Base-by-base conservation (phyloP, 1,284 basidiomycete species). In the Microbotryum silenes-acaulis region DNA sequence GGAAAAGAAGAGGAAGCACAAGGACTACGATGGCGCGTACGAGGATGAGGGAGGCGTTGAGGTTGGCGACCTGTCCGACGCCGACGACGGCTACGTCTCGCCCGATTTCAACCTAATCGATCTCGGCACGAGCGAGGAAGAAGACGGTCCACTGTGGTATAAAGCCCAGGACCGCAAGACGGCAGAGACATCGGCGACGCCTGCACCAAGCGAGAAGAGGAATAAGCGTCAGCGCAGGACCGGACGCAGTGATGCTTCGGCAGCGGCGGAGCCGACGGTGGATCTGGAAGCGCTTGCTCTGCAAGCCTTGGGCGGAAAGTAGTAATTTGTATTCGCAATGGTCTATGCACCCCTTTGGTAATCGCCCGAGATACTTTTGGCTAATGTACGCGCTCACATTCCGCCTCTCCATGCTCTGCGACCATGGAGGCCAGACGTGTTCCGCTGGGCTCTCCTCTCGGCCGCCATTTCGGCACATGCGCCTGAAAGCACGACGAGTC, bases 1-100 rank as follows among this genome's bases (percentile, higher is more conserved):
- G 65, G 89, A 92, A 76, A 89, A 87, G 79, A 83, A 86, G 77
- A 74, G 83, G 63, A 93, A 90, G 76, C 78, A 89, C 71, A 96
- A 94, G 79, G 85, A 90, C 72, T 83, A 87, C 63, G 90, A 93
- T 69, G 81, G 80, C 45, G 86, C 85, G 71, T 79, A 62, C 8
- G 80, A 80, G 18, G 79, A 80, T 51, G 84, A 85, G 70, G 85
- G 78, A 9, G 69, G 64, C 14, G 51, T 45, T 58, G 61, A 62
- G 31, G 51, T 60, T 20, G 62, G 62, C 3, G 63, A 63, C 5
- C 42, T 59, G 49, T 49, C 49, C 31, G 69, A 61, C 51, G 65
- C 57, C 48, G 57, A 71, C 46, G 67, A 72, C 57, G 79, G 86
- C 0, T 88, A 89, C 74, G 78, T 83, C 21, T 85, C 85, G 1